These are phyloP conservation scores for Pyrenophora tritici-repentis DNA, from an alignment of 2,329 filamentous ascomycete species.

Conservation along the genomic window DNA sequence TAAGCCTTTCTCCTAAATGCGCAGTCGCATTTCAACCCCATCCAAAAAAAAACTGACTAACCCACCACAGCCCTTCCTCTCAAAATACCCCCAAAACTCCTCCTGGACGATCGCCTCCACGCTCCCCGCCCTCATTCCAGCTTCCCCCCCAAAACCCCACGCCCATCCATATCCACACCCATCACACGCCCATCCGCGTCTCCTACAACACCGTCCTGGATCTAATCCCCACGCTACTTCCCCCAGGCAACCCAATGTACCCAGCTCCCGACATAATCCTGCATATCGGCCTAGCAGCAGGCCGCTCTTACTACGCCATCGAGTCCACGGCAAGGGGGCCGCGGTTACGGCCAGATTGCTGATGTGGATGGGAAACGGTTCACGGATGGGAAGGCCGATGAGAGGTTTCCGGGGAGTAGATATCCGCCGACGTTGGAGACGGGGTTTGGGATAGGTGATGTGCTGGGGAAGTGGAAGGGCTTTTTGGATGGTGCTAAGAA, in stretches of 20 bases:
- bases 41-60: too few species aligned
- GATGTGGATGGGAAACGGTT: slow-evolving; percentile 44
- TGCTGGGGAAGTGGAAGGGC: slow-evolving; percentile 38
- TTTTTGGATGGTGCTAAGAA: slow-evolving; percentile 11
- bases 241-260: slow-evolving; percentile 21
- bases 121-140: slow-evolving; percentile 42
- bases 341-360: slow-evolving; percentile 37
- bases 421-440: slow-evolving; percentile 19
- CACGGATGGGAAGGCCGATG: slow-evolving; percentile 21
- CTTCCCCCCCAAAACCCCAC: slow-evolving; percentile 26
- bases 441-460: slow-evolving; percentile 19
- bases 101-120: slow-evolving; percentile 47
- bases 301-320: slow-evolving; percentile 43
- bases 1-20: too few species aligned
- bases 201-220: slow-evolving; percentile 38
- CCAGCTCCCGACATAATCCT: slow-evolving; percentile 41
- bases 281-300: slow-evolving; percentile 47
- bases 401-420: slow-evolving; percentile 19
- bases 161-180: slow-evolving; percentile 43
- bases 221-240: slow-evolving; percentile 36
- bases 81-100: slow-evolving; percentile 38
- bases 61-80: slow-evolving; percentile 37
- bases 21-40: too few species aligned
- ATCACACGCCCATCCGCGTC: slow-evolving; percentile 44
- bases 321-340: slow-evolving; percentile 36